Conservation (phyloP, 257 asterid species). For the Solanum microdontum region DNA sequence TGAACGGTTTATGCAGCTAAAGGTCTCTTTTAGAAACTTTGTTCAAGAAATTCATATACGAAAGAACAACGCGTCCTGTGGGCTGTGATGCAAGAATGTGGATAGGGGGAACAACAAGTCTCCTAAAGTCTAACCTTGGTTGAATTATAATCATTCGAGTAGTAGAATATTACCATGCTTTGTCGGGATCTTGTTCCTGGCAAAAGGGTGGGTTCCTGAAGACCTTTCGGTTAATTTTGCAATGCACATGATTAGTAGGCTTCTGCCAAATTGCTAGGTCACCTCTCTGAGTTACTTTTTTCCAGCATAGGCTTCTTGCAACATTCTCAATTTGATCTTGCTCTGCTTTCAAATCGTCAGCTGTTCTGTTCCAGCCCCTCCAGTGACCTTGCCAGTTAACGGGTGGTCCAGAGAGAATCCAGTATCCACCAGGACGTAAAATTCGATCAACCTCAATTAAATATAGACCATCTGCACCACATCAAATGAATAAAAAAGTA, state of each 20-base stretch:
- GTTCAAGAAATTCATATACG: background rate
- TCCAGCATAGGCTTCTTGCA: constrained; percentile 85
- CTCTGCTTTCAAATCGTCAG: constrained; percentile 44
- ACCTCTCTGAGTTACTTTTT: constrained; percentile 54
- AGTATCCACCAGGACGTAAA: constrained; percentile 88
- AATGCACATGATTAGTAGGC: constrained; percentile 66
- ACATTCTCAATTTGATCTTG: constrained; percentile 57
- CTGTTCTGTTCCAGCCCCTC: constrained; percentile 78
- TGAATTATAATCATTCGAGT: background rate
- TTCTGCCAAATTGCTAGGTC: constrained; percentile 85
- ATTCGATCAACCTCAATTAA: constrained; percentile 80
- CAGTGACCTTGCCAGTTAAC: constrained; percentile 71
- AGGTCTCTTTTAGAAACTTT: background rate
- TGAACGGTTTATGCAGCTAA: background rate
- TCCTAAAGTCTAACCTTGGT: background rate
- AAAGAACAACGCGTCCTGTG: background rate
- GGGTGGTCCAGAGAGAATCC: constrained; percentile 97
- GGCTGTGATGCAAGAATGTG: background rate
- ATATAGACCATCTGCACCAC: constrained; percentile 64
- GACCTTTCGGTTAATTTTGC: constrained; percentile 47
- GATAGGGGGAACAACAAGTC: background rate
- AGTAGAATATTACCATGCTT: constrained; percentile 47
- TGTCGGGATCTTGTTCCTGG: constrained; percentile 56
- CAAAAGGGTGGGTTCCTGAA: constrained; percentile 65
- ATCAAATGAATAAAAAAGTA: background rate